A percentile compares a stretch with the other conserved stretches of the same genome.
phyloP scores from a whole-genome alignment of 352 stramenopile species.

The Globisporangium irregulare region DNA sequence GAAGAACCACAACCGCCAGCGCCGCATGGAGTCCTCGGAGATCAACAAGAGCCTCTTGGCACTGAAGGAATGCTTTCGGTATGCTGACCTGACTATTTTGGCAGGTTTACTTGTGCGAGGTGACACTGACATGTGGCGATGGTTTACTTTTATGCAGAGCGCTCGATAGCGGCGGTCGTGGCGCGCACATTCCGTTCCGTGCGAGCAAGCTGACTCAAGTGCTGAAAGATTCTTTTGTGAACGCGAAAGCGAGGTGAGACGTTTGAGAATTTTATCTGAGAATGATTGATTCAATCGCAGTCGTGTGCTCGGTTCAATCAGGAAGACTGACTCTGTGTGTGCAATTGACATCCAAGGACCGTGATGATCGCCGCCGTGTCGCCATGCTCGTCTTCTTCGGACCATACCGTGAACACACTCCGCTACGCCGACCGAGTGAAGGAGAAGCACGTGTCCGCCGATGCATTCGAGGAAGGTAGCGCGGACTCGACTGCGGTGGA shows the following conservation, averaged over 20 bases:
- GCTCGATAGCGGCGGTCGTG: conserved; percentile 87
- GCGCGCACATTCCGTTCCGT: conserved; percentile 93
- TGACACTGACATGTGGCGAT: neutral
- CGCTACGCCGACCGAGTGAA: conserved; percentile 97
- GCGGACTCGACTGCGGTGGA: conserved; percentile 34
- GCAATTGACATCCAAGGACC: conserved; percentile 46
- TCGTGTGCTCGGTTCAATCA: no score
- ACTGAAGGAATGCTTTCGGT: conserved; percentile 96
- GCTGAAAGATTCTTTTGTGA: conserved; percentile 97
- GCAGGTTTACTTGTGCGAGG: neutral
- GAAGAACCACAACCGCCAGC: conserved; percentile 90
- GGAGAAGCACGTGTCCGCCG: conserved; percentile 86
- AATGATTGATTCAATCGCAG: neutral
- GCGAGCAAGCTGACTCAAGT: conserved; percentile 97
- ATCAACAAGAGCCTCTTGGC: conserved; percentile 97
- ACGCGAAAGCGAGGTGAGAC: conserved; percentile 82
- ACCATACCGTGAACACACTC: conserved; percentile 97
- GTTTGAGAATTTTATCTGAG: neutral
- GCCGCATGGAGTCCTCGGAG: conserved; percentile 94
- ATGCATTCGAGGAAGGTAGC: conserved; percentile 55
- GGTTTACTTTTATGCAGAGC: conserved; percentile 39
- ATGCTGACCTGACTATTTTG: conserved; percentile 1
- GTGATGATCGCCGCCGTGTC: conserved; percentile 97
- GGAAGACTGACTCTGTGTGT: neutral
- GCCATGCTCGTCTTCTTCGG: conserved; percentile 89